phyloP scores from a whole-genome alignment of 768 basidiomycete species.

The Polyporus arcularius region DNA sequence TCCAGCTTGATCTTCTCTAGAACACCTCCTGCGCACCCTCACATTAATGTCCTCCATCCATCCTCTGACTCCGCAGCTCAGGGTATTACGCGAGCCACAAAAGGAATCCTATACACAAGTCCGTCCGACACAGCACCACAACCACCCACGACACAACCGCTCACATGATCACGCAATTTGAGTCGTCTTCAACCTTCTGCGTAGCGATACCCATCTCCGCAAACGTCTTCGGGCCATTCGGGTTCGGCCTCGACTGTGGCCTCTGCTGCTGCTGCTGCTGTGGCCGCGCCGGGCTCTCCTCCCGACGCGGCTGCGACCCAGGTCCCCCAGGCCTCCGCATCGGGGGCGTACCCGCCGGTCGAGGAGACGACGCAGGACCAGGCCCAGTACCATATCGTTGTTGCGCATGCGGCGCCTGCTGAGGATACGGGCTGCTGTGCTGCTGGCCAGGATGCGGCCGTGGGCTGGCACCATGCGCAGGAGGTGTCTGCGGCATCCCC shows the following conservation, averaged over 20 bases:
- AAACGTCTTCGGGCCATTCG: slow-evolving; percentile 71
- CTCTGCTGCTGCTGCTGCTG: slow-evolving; percentile 1
- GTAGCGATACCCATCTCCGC: slow-evolving; percentile 92
- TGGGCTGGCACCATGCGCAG: slow-evolving; percentile 3
- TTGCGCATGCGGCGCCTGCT: background rate
- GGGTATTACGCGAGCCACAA: too few species aligned
- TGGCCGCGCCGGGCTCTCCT: background rate
- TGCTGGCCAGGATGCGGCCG: background rate
- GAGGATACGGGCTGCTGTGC: background rate
- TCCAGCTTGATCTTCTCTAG: too few species aligned
- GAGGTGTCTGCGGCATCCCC: background rate
- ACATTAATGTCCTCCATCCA: too few species aligned
- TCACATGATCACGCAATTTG: slow-evolving; percentile 87
- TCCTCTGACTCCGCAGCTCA: too few species aligned
- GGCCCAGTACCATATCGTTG: background rate
- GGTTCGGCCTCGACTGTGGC: slow-evolving; percentile 19
- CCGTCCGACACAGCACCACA: too few species aligned
- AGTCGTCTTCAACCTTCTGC: slow-evolving; percentile 71
- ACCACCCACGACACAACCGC: too few species aligned
- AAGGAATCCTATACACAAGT: too few species aligned
- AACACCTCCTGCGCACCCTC: too few species aligned
- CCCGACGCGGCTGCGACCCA: slow-evolving; percentile 2
- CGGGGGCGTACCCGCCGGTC: slow-evolving; percentile 18
- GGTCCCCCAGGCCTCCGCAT: slow-evolving; percentile 10
- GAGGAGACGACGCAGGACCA: slow-evolving; percentile 6